Conservation (phyloP, 352 stramenopile species). For the Poterioochromonas sp. region DNA sequence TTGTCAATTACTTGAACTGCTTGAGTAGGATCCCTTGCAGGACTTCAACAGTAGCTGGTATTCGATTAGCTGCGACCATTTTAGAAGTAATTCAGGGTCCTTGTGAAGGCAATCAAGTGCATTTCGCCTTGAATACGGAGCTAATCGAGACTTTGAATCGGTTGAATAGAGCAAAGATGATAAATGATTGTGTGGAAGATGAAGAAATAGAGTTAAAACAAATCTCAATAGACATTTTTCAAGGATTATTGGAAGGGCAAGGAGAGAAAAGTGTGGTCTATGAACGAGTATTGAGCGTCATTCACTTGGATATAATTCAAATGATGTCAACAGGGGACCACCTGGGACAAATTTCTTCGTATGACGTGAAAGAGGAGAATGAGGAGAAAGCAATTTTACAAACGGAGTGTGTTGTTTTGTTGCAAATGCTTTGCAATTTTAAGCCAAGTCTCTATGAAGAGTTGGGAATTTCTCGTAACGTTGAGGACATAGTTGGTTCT, state of each 20-base stretch:
- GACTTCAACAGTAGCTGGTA: slow-evolving; percentile 37
- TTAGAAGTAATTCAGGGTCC: slow-evolving; percentile 46
- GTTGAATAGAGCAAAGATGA: slow-evolving; percentile 38
- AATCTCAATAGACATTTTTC: slow-evolving; percentile 42
- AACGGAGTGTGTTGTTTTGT: slow-evolving; percentile 41
- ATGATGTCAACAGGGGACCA: slow-evolving; percentile 37
- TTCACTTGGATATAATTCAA: slow-evolving; percentile 44
- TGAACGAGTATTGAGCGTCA: slow-evolving; percentile 42
- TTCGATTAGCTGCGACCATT: slow-evolving; percentile 36
- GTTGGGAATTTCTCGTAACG: slow-evolving; percentile 33
- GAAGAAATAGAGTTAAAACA: slow-evolving; percentile 45
- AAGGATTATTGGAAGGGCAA: slow-evolving; percentile 44
- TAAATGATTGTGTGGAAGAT: slow-evolving; percentile 38
- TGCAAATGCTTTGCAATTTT: slow-evolving; percentile 46
- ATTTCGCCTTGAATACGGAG: slow-evolving; percentile 44
- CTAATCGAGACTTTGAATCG: slow-evolving; percentile 45
- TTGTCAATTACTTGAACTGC: slow-evolving; percentile 41
- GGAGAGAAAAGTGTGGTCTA: slow-evolving; percentile 37
- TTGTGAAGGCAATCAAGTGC: slow-evolving; percentile 42
- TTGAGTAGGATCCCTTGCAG: slow-evolving; percentile 39
- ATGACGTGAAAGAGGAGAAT: slow-evolving; percentile 28
- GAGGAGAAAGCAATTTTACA: slow-evolving; percentile 38
- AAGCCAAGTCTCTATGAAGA: slow-evolving; percentile 37
- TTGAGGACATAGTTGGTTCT: slow-evolving; percentile 40
- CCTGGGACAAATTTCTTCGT: neutral